phyloP scores from a whole-genome alignment of 208 protist genomes.

The Strigomonas galati region DNA sequence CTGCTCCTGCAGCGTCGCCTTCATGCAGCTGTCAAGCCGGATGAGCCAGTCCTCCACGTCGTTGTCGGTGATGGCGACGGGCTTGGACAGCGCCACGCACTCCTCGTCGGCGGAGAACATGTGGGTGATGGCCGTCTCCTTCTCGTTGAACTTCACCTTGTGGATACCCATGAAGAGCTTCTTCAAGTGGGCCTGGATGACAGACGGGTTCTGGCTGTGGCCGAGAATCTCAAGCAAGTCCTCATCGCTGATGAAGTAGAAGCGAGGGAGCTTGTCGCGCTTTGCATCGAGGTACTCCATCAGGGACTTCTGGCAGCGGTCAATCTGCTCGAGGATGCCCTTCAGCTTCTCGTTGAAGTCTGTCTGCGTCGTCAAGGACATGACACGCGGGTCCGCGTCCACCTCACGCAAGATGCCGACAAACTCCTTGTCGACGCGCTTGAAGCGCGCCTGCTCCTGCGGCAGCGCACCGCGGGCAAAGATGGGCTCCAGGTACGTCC shows the following conservation, averaged over 20 bases:
- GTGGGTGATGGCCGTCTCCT: constrained; percentile 80
- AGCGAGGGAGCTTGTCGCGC: constrained; percentile 91
- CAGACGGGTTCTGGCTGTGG: constrained; percentile 88
- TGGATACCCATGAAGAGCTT: constrained; percentile 95
- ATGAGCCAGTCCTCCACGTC: constrained; percentile 94
- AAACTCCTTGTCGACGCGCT: constrained; percentile 96
- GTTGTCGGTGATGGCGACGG: constrained; percentile 80
- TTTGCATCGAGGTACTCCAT: constrained; percentile 98
- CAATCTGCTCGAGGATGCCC: constrained; percentile 93
- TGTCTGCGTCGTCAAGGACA: constrained; percentile 78
- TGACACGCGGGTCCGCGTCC: constrained; percentile 88
- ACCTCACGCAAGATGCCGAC: constrained; percentile 88
- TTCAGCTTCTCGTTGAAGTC: constrained; percentile 87
- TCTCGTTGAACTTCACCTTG: constrained; percentile 74
- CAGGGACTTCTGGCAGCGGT: constrained; percentile 95
- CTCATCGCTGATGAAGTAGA: constrained; percentile 99
- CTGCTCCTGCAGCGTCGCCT: constrained; percentile 69
- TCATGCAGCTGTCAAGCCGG: constrained; percentile 85
- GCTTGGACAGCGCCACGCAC: constrained; percentile 55
- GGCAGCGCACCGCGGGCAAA: constrained; percentile 96
- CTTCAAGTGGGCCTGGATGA: constrained; percentile 91
- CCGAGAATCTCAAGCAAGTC: constrained; percentile 98
- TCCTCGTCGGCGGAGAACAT: constrained; percentile 91
- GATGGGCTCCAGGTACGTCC: constrained; percentile 98
- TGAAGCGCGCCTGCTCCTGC: constrained; percentile 95